Base-by-base conservation (phyloP, 2,329 filamentous ascomycete species). In the Claviceps sp. region DNA sequence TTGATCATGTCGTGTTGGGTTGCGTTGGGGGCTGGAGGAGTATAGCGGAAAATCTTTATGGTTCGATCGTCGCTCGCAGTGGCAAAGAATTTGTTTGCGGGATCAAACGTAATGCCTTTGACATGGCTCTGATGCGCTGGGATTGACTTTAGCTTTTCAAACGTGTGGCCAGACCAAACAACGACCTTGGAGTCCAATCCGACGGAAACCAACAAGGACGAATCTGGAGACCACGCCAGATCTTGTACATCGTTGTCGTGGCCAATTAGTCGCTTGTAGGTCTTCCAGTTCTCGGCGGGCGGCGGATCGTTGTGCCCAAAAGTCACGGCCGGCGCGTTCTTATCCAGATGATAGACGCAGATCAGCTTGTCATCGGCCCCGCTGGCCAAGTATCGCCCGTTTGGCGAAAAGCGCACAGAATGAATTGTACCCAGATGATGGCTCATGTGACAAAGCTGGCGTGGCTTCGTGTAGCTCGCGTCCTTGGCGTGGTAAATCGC, bases 181-280 rank as follows among this genome's bases (percentile, higher is more conserved):
- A 98, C 93, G 14, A 98, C 85, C 70, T 98, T 98, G 44, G 93
- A 97, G 69, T 98, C 93, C 59, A 98, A 73, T 1, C 93, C 94
- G 26, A 98, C 93, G 0, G 93, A 97, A 4, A 97, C 90, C 55
- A 98, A 73, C 51, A 98, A 88, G 1, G 91, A 96, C 34, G 90
- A 95, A 71, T 98, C 93, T 64, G 85, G 84, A 19, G 93, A 95
- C 93, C 93, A 98, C 34, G 89, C 93, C 54, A 98, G 74, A 71
- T 98, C 94, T 69, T 98, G 93, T 5, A 98, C 90, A 70, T 98
- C 93, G 64, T 97, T 98, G 63, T 98, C 93, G 66, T 98, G 94
- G 16, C 93, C 94, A 54, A 96, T 93, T 50, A 98, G 74, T 56
- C 93, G 84, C 64, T 89, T 87, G 62, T 90, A 85, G 22, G 95